Conservation (phyloP, 192 early-diverging fungal species). For the Kappamyces sp. region DNA sequence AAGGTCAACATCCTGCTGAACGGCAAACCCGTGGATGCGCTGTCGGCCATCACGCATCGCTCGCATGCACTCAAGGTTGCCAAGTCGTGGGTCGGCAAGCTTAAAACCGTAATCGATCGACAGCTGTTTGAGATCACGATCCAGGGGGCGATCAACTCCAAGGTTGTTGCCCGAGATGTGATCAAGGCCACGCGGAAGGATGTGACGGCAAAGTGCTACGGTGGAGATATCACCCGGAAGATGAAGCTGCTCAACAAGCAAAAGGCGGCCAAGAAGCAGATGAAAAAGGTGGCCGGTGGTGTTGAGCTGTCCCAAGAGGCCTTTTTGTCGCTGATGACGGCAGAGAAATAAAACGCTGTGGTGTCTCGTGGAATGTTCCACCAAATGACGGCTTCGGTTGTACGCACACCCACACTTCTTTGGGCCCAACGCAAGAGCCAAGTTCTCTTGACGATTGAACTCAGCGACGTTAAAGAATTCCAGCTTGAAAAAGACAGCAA, state of each 20-base stretch:
- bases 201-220: slow-evolving; percentile 96
- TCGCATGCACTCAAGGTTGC: slow-evolving; percentile 63
- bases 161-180: slow-evolving; percentile 81
- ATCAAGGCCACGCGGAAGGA: slow-evolving; percentile 85
- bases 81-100: slow-evolving; percentile 73
- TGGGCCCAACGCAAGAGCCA: too few species aligned
- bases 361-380: too few species aligned
- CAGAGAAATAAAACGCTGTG: slow-evolving; percentile 7
- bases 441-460: too few species aligned
- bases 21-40: slow-evolving; percentile 84
- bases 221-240: slow-evolving; percentile 92
- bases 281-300: slow-evolving; percentile 75
- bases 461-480: too few species aligned
- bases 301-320: slow-evolving; percentile 91
- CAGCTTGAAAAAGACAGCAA: too few species aligned
- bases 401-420: too few species aligned
- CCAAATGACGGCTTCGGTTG: too few species aligned
- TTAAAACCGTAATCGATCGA: slow-evolving; percentile 76
- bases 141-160: slow-evolving; percentile 79
- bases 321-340: slow-evolving; percentile 58
- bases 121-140: slow-evolving; percentile 95
- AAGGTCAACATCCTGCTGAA: slow-evolving; percentile 88
- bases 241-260: slow-evolving; percentile 96
- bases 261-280: slow-evolving; percentile 94
- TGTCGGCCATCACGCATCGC: slow-evolving; percentile 82